phyloP scores from a whole-genome alignment of 768 basidiomycete genomes.

The button mushroom (Agaricus bisporus) region DNA sequence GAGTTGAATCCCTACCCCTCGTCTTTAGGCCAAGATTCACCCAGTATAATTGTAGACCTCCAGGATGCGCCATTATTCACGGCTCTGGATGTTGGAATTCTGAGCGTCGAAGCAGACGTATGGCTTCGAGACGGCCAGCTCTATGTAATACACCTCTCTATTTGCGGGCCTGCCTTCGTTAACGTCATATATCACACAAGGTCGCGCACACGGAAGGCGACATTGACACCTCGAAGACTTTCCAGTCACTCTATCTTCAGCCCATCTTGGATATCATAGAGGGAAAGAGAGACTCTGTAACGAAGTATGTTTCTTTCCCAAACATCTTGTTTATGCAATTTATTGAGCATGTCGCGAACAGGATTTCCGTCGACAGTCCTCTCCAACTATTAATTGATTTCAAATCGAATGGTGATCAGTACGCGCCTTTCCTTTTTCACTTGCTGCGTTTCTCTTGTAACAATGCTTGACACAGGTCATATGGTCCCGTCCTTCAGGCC shows the following conservation, averaged over 20 bases:
- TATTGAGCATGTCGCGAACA: not conserved
- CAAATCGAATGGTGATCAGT: not conserved
- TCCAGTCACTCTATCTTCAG: not conserved
- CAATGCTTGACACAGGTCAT: not conserved
- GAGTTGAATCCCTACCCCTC: not conserved
- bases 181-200: not conserved
- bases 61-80: not conserved
- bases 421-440: not conserved
- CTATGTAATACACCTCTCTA: not conserved
- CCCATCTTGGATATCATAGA: not conserved
- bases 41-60: not conserved
- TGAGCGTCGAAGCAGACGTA: not conserved
- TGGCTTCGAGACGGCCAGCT: not conserved
- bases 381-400: not conserved
- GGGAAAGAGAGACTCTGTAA: not conserved
- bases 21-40: not conserved
- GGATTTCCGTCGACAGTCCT: not conserved
- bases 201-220: not conserved
- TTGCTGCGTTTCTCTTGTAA: no score
- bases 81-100: not conserved
- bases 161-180: not conserved
- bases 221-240: not conserved
- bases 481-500: not conserved
- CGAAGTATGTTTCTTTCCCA: not conserved
- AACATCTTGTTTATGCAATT: not conserved